A percentile compares a stretch with the other conserved stretches of the same genome.
phyloP scores from a whole-genome alignment of 371 early-diverging fungal genomes.

The Lichtheimia ornata region DNA sequence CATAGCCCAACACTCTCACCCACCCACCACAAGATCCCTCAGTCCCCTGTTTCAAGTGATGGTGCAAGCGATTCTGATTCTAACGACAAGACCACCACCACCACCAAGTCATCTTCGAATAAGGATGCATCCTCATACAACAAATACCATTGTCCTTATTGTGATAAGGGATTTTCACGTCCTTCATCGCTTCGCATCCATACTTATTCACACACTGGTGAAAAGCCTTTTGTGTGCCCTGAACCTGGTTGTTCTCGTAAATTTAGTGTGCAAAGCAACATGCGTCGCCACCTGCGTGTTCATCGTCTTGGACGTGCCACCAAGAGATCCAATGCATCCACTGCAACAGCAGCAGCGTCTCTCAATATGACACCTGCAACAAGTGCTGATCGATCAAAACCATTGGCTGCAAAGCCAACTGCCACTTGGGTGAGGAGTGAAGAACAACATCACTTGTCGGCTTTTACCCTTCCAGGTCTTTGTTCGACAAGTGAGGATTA shows the following conservation, averaged over 20 bases:
- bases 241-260: constrained; percentile 53
- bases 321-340: constrained; percentile 10
- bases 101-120: neutral
- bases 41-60: constrained; percentile 8
- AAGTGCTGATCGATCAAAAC: constrained; percentile 6
- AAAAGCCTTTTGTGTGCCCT: constrained; percentile 61
- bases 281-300: constrained; percentile 57
- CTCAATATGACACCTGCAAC: constrained; percentile 8
- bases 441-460: constrained; percentile 6
- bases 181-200: constrained; percentile 63
- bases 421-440: neutral
- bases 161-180: constrained; percentile 59
- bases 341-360: constrained; percentile 3
- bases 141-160: constrained; percentile 66
- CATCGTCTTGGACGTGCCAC: constrained; percentile 23
- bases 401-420: constrained; percentile 6
- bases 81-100: neutral
- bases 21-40: constrained; percentile 8
- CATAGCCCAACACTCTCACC: constrained; percentile 21
- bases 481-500: neutral
- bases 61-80: neutral
- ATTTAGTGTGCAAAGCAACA: constrained; percentile 65
- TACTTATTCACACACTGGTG: constrained; percentile 67
- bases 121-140: constrained; percentile 15
- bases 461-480: constrained; percentile 6